Percentiles rank a stretch among this genome's conserved stretches.
phyloP scores from a whole-genome alignment of 1,284 basidiomycete species.

The Phellopilus nigrolimitatus region DNA sequence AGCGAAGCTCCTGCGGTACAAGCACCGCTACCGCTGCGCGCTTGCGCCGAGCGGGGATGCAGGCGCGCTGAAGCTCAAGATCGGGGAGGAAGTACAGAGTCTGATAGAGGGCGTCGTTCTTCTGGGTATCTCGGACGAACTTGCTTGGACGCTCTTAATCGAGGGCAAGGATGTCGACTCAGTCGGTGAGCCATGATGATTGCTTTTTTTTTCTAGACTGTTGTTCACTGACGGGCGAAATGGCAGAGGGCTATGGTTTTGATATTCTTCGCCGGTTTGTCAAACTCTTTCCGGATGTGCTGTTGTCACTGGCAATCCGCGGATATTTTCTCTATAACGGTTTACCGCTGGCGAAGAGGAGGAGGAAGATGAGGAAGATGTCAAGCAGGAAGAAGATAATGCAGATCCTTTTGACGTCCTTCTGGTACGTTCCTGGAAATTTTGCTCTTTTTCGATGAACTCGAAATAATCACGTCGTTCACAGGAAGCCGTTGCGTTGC shows the following conservation, averaged over 20 bases:
- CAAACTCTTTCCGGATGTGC: conserved; percentile 59
- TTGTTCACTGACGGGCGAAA: conserved; percentile 9
- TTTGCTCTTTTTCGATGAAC: not conserved
- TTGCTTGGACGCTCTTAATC: conserved; percentile 77
- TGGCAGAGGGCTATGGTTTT: conserved; percentile 60
- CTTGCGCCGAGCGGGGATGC: conserved; percentile 43
- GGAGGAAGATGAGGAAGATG: conserved; percentile 39
- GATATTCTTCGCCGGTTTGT: conserved; percentile 61
- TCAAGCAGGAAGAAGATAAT: too few relatives aligned
- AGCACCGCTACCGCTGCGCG: conserved; percentile 52
- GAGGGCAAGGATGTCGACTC: conserved; percentile 73
- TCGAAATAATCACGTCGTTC: not conserved
- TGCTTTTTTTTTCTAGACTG: not conserved
- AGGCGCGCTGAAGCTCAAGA: conserved; percentile 41
- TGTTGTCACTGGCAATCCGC: conserved; percentile 54
- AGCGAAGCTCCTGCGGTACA: conserved; percentile 61
- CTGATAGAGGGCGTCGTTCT: conserved; percentile 71
- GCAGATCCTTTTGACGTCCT: conserved; percentile 48
- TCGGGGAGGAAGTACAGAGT: conserved; percentile 61
- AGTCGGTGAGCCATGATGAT: conserved; percentile 52
- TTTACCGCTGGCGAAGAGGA: conserved; percentile 42
- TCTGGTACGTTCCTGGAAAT: conserved; percentile 42
- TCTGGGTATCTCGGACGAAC: conserved; percentile 67
- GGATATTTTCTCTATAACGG: conserved; percentile 66
- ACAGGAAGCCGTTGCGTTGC: conserved; percentile 63